Conservation (phyloP, 805 yeast species). For the Huiozyma naganishii region DNA sequence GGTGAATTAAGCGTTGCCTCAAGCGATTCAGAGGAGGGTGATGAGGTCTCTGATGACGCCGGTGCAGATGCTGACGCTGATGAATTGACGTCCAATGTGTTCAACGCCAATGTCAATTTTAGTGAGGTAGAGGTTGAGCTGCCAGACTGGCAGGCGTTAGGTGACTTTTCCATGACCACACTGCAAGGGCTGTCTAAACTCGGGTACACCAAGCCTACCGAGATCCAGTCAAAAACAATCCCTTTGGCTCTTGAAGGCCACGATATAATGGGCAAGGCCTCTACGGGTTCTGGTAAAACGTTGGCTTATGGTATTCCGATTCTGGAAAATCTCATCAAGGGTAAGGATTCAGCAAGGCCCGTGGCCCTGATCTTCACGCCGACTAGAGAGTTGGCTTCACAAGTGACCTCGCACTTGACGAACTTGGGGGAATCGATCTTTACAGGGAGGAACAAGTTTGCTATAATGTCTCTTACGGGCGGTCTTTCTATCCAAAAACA, state of each 20-base stretch:
- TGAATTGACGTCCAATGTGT: slow-evolving; percentile 22
- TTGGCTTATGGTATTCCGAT: slow-evolving; percentile 92
- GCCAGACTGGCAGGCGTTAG: slow-evolving; percentile 47
- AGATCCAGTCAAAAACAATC: slow-evolving; percentile 66
- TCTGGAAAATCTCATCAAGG: slow-evolving; percentile 44
- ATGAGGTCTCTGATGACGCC: slow-evolving; percentile 10
- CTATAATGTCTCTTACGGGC: slow-evolving; percentile 78
- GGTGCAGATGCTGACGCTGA: slow-evolving; percentile 10
- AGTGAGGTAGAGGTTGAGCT: slow-evolving; percentile 32
- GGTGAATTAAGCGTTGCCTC: slow-evolving; percentile 22
- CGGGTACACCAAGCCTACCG: slow-evolving; percentile 65
- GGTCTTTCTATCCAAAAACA: slow-evolving; percentile 93
- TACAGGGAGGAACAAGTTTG: slow-evolving; percentile 40
- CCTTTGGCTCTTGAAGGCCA: slow-evolving; percentile 63
- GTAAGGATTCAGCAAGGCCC: slow-evolving; percentile 32
- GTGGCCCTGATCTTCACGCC: slow-evolving; percentile 83
- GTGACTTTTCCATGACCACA: slow-evolving; percentile 40
- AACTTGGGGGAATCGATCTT: slow-evolving; percentile 27
- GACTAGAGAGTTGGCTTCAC: slow-evolving; percentile 92
- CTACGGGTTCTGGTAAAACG: slow-evolving; percentile 97
- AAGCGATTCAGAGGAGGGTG: slow-evolving; percentile 19
- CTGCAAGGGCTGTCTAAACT: slow-evolving; percentile 50
- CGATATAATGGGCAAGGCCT: slow-evolving; percentile 91
- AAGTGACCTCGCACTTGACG: slow-evolving; percentile 73
- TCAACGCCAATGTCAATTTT: slow-evolving; percentile 14